These are phyloP conservation scores for Exophiala phaeomuriformis DNA, from an alignment of 2,329 filamentous ascomycete genomes.

Conservation along the genomic window DNA sequence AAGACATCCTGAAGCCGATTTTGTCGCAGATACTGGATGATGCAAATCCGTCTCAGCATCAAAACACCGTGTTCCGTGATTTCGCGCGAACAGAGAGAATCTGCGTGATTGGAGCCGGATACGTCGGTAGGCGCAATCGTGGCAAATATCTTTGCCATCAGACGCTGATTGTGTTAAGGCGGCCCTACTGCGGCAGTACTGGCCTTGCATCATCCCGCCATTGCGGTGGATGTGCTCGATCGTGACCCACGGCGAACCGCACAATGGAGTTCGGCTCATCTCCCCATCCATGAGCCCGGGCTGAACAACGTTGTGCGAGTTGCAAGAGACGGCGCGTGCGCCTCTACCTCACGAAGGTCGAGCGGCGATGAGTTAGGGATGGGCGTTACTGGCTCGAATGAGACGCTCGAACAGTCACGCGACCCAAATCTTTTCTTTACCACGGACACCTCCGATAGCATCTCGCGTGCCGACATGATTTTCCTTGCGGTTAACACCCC, in stretches of 20 bases:
- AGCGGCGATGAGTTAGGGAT: too few relatives aligned
- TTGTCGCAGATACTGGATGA: slow-evolving; percentile 12
- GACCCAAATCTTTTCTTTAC: slow-evolving; percentile 69
- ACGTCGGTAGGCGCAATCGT: slow-evolving; percentile 54
- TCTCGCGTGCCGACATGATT: slow-evolving; percentile 63
- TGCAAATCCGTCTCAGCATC: neutral
- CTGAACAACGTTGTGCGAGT: slow-evolving; percentile 59
- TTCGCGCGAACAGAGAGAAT: slow-evolving; percentile 38
- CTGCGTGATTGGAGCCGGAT: slow-evolving; percentile 68
- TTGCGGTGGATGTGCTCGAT: slow-evolving; percentile 69
- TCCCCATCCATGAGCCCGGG: slow-evolving; percentile 70
- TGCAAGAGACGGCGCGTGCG: slow-evolving; percentile 33
- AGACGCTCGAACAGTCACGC: slow-evolving; percentile 25
- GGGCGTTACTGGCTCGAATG: too few relatives aligned
- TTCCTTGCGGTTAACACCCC: slow-evolving; percentile 74
- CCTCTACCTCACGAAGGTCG: neutral
- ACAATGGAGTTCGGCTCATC: slow-evolving; percentile 64
- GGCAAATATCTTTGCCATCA: too few relatives aligned
- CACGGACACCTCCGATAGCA: slow-evolving; percentile 54
- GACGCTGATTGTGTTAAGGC: slow-evolving; percentile 38
- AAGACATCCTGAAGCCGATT: slow-evolving; percentile 11
- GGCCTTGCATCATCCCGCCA: slow-evolving; percentile 63
- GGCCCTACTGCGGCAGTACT: slow-evolving; percentile 69
- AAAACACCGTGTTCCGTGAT: neutral
- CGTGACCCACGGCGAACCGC: slow-evolving; percentile 57